Evolutionary conservation across 257 asterid species (phyloP).

Genomic region (Primulina tabacum): DNA sequence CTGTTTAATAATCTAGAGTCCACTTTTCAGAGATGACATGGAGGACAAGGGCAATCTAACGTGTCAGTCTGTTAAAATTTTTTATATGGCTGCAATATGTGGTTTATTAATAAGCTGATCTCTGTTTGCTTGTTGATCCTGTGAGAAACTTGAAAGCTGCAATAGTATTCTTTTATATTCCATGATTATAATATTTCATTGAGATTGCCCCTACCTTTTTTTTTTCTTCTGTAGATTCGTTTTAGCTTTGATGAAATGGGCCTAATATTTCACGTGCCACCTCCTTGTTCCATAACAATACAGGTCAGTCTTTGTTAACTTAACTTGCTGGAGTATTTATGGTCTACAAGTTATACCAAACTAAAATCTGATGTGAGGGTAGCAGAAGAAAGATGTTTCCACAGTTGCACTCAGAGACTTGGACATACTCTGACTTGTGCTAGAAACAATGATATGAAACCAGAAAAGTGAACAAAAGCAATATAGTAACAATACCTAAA

Average conservation of each 20-base stretch:
- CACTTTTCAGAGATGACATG: neutral
- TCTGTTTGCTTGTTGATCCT: neutral
- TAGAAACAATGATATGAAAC: neutral
- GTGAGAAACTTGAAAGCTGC: conserved; percentile 10
- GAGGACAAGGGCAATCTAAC: neutral
- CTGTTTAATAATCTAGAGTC: conserved; percentile 3
- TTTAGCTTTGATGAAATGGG: conserved; percentile 69
- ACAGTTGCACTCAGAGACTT: no score
- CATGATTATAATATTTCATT: conserved; percentile 15
- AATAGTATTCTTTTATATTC: conserved; percentile 3
- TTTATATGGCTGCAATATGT: neutral
- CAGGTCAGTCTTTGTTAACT: conserved; percentile 47
- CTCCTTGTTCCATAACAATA: conserved; percentile 83
- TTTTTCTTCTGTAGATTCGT: conserved; percentile 51
- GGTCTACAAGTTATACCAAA: no score
- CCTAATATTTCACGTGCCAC: conserved; percentile 76
- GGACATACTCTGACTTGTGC: neutral
- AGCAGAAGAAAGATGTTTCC: no score
- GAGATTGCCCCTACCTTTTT: conserved; percentile 22
- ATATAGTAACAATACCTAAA: neutral
- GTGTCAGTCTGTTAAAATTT: neutral
- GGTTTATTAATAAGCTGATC: neutral
- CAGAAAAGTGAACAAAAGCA: neutral
- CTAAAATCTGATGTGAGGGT: neutral
- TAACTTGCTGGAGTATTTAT: neutral